A percentile compares a stretch with the other conserved stretches of the same genome.
Conservation (phyloP, 768 basidiomycete genomes). For the Pisolithus albus region DNA sequence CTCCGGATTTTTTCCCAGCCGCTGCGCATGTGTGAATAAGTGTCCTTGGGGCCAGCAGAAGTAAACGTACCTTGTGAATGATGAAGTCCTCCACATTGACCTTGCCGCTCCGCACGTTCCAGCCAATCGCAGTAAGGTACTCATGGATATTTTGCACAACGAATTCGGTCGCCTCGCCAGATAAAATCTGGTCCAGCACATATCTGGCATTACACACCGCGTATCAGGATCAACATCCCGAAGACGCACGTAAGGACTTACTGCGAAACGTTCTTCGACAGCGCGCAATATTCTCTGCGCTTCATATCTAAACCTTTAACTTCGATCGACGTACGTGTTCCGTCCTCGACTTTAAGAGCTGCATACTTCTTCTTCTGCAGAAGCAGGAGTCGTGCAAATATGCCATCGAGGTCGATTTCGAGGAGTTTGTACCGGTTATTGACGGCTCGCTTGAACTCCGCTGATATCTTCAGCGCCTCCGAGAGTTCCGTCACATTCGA, state of each 20-base stretch:
- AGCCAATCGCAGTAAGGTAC: constrained; percentile 70
- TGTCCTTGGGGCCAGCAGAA: not conserved
- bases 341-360: constrained; percentile 89
- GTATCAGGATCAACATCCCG: not conserved
- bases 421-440: constrained; percentile 93
- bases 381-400: constrained; percentile 88
- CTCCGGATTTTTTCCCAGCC: constrained; percentile 92
- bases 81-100: constrained; percentile 90
- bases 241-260: constrained; percentile 34
- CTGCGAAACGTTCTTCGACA: constrained; percentile 93
- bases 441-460: constrained; percentile 90
- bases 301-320: constrained; percentile 99
- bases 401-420: constrained; percentile 92
- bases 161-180: constrained; percentile 82
- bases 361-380: constrained; percentile 99
- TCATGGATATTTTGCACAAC: constrained; percentile 93
- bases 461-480: constrained; percentile 87
- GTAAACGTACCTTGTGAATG: constrained; percentile 70
- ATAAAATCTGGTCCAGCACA: constrained; percentile 84
- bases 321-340: constrained; percentile 69
- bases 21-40: constrained; percentile 38
- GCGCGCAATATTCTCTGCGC: constrained; percentile 84
- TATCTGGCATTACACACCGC: constrained; percentile 44
- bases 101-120: constrained; percentile 70
- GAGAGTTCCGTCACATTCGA: constrained; percentile 85